These are phyloP conservation scores for Sugiyamaella castrensis DNA, from an alignment of 1,139 yeast genomes.

Conservation along the genomic window DNA sequence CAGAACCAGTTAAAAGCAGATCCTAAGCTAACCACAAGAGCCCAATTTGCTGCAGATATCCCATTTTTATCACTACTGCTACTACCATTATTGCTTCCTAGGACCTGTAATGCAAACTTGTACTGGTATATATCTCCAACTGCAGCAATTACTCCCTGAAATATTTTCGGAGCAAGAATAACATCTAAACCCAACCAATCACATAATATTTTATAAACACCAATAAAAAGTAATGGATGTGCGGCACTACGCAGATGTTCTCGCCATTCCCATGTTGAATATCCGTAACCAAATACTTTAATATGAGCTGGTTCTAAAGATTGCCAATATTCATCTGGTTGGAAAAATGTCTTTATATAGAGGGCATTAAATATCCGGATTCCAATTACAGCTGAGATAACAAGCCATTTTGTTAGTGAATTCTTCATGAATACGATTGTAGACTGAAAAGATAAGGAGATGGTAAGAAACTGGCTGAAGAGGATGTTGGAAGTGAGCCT, in stretches of 20 bases:
- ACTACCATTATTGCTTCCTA: constrained; percentile 23
- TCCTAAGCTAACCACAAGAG: constrained; percentile 53
- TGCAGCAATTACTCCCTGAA: constrained; percentile 70
- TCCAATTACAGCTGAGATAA: constrained; percentile 23
- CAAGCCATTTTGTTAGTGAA: too few relatives aligned
- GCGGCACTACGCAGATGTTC: constrained; percentile 69
- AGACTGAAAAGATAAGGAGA: too few relatives aligned
- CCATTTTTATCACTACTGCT: background rate
- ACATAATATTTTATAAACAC: constrained; percentile 37
- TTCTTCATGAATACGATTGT: too few relatives aligned
- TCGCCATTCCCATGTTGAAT: constrained; percentile 93
- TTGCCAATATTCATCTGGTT: constrained; percentile 96
- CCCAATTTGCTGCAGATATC: constrained; percentile 33
- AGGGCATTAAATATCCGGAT: constrained; percentile 63
- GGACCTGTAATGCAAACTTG: constrained; percentile 41
- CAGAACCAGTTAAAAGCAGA: constrained; percentile 86
- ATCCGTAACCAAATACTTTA: constrained; percentile 74
- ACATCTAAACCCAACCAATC: constrained; percentile 29
- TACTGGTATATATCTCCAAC: constrained; percentile 64
- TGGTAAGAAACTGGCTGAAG: too few relatives aligned
- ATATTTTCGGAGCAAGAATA: constrained; percentile 54
- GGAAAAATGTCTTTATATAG: constrained; percentile 71
- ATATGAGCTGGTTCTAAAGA: constrained; percentile 87
- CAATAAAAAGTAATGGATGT: constrained; percentile 71
- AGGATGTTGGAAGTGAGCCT: too few relatives aligned